Base-by-base conservation (phyloP, 768 basidiomycete species). In the Lentinula sp. region DNA sequence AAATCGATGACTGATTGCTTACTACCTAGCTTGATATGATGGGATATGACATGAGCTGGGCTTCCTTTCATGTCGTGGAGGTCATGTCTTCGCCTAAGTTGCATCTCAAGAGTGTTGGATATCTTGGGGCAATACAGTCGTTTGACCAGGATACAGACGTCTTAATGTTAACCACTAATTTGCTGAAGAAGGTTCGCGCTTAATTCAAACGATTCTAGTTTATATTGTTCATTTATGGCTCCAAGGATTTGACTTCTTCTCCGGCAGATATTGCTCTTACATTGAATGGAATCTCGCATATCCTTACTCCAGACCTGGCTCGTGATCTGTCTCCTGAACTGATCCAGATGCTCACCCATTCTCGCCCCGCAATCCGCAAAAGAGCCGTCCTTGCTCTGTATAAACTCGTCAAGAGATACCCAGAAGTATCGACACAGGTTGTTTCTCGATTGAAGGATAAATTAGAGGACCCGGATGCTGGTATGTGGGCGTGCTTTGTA, bases 131-230 rank as follows among this genome's bases (percentile, higher is more conserved):
- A 3, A 74, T 85, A 45, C 87, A 95, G 74, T 95, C 95, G 0
- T 99, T 98, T 72, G 82, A 87, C 48, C 85, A 93, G 66, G 93
- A 96, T 61, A 98, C 97, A 1, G 97, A 98, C 67, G 96, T 98
- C 23, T 85, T 98, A 20, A 97, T 99, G 83, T 82, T 98, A 51
- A 97, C 96, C 3, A 97, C 96, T 9, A 99, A 99, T 74, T 77
- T 93, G 35, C 75, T 96, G 64, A 96, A 96, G 80, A 97, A 97
- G 84, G 94, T 91, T 43, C 55, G 61, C 62, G 84, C 68, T 6
- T 18, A 6, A 6, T 45, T 35, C 10, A 15, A 15, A 43, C 23
- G 6, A 9, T 18, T 6, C 16, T 55, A 32, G 3, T 37, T 42
- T 52, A 16, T n/a, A 18, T 20, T 57, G n/a, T 50, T 41, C 55